Evolutionary conservation across 2,329 filamentous ascomycete species (phyloP).

Genomic region (Colletotrichum aenigma): DNA sequence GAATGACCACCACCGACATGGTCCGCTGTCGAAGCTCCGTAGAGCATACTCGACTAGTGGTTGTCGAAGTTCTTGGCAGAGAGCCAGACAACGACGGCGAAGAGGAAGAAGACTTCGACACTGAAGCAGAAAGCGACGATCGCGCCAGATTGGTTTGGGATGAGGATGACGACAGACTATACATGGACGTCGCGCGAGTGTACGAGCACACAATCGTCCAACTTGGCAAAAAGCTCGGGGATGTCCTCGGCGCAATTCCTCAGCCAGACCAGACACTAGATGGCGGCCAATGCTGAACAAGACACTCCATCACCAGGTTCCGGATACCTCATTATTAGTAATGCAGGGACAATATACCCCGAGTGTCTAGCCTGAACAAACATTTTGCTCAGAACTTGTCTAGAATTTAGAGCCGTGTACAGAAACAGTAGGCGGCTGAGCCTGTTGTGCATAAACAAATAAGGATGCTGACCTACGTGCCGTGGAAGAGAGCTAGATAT

Average conservation of each 20-base stretch:
- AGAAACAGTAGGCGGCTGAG: neutral
- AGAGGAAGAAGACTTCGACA: conserved; percentile 35
- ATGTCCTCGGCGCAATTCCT: conserved; percentile 23
- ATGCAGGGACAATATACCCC: neutral
- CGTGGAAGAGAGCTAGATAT: neutral
- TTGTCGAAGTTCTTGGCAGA: conserved; percentile 69
- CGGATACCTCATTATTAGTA: neutral
- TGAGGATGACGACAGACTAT: conserved; percentile 51
- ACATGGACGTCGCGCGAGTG: conserved; percentile 75
- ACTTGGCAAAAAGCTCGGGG: conserved; percentile 70
- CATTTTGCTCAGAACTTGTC: neutral
- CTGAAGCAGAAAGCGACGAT: conserved; percentile 36
- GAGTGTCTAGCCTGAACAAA: neutral
- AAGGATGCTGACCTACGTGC: neutral
- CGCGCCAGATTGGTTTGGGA: conserved; percentile 35
- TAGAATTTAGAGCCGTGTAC: neutral
- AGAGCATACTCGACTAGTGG: conserved; percentile 73
- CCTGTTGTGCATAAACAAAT: neutral
- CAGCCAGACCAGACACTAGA: neutral
- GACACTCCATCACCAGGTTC: neutral
- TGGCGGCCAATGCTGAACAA: neutral
- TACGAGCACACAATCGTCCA: conserved; percentile 82
- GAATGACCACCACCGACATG: conserved; percentile 82
- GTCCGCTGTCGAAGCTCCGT: conserved; percentile 84
- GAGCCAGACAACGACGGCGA: conserved; percentile 33